Evolutionary conservation across 2,329 filamentous ascomycete species (phyloP).

Genomic region (Fusarium mexicanum): DNA sequence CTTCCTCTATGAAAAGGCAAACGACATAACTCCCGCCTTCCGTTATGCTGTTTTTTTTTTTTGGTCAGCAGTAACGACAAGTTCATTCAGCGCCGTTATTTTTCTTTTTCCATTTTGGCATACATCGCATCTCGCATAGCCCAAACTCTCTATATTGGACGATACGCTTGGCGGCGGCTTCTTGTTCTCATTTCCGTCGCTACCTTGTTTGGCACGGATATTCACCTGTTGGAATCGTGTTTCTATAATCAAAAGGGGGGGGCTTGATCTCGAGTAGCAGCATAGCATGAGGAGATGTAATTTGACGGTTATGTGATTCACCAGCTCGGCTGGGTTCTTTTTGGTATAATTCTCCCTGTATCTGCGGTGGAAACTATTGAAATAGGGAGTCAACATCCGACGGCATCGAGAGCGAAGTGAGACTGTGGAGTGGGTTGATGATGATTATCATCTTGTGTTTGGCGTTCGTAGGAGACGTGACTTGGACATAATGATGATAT

Average conservation of each 20-base stretch:
- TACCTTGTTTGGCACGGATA: constrained; percentile 5
- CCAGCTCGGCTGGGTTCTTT: not conserved
- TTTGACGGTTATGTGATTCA: not conserved
- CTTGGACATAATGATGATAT: constrained; percentile 36
- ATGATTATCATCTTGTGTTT: constrained; percentile 4
- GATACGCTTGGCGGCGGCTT: constrained; percentile 10
- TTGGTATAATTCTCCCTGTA: not conserved
- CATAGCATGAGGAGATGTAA: constrained; percentile 9
- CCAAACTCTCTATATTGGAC: constrained; percentile 7
- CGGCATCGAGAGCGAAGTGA: constrained; percentile 1
- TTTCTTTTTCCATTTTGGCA: constrained; percentile 31
- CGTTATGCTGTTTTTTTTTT: not conserved
- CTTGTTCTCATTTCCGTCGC: constrained; percentile 21
- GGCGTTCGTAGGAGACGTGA: constrained; percentile 20
- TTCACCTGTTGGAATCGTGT: constrained; percentile 14
- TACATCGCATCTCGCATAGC: constrained; percentile 27
- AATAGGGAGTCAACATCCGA: not conserved
- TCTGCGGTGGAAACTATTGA: not conserved
- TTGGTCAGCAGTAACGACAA: not conserved
- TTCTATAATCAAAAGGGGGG: constrained; percentile 18
- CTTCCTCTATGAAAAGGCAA: not conserved
- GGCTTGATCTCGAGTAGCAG: not conserved
- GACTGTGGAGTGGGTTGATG: not conserved
- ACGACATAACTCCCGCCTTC: constrained; percentile 4
- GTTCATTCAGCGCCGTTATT: constrained; percentile 3